Conservation (phyloP, 306 rosid species). For the Castanospermum australe region DNA sequence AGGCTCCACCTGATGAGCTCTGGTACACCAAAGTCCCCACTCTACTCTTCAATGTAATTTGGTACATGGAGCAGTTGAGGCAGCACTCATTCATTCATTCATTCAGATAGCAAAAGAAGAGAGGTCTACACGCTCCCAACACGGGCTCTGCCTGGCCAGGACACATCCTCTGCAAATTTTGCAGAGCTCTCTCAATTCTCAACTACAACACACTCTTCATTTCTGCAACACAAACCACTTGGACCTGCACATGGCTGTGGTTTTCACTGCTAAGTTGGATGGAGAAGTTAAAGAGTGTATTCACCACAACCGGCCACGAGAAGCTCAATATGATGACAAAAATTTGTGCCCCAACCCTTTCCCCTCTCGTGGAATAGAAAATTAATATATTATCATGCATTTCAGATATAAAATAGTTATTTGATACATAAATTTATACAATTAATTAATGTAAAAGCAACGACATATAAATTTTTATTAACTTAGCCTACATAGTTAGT, state of each 20-base stretch:
- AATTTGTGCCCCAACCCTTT: neutral
- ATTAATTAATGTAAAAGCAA: no score
- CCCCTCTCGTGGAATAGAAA: no score
- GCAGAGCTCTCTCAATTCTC: neutral
- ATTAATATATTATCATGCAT: no score
- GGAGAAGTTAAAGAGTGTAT: neutral
- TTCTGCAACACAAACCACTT: slow-evolving; percentile 22
- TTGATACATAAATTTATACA: no score
- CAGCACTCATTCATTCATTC: neutral
- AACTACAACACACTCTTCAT: neutral
- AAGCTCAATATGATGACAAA: slow-evolving; percentile 6
- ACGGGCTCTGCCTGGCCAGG: neutral
- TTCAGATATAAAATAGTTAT: no score
- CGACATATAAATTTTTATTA: no score
- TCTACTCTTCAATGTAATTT: neutral
- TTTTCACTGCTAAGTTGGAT: neutral
- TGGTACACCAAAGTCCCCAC: neutral
- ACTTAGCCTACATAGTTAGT: no score
- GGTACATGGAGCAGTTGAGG: neutral
- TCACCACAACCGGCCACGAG: neutral
- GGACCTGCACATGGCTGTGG: neutral
- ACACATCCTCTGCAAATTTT: slow-evolving; percentile 19
- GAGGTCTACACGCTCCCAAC: slow-evolving; percentile 10
- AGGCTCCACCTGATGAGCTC: slow-evolving; percentile 11
- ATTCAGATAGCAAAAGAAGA: neutral